Conservation (phyloP, 257 asterid species). For the Nicotiana obtusifolia region DNA sequence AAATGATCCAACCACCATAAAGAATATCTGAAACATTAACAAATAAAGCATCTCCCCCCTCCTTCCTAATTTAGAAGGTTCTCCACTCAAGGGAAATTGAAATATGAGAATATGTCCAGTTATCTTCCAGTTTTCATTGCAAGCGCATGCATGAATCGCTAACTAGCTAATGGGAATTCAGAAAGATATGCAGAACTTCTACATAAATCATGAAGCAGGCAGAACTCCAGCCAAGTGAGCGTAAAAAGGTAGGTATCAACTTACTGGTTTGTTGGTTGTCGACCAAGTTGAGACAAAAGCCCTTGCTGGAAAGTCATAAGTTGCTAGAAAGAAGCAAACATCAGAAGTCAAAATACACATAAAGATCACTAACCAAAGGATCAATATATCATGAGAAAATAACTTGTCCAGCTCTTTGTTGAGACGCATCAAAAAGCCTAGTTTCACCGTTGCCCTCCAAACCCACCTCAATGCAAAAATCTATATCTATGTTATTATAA, state of each 20-base stretch:
- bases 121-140: neutral
- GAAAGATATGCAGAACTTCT: neutral
- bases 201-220: neutral
- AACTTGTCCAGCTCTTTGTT: neutral
- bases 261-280: constrained; percentile 37
- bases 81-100: neutral
- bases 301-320: constrained; percentile 39
- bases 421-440: neutral
- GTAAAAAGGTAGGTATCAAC: constrained; percentile 7
- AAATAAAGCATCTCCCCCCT: neutral
- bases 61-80: neutral
- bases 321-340: constrained; percentile 29
- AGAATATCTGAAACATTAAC: neutral
- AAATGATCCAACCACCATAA: neutral
- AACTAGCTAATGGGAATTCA: neutral
- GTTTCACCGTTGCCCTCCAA: neutral
- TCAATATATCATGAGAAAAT: neutral
- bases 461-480: neutral
- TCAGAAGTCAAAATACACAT: neutral
- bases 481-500: neutral
- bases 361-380: neutral
- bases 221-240: neutral
- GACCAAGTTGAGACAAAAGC: constrained; percentile 42
- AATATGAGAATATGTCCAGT: neutral
- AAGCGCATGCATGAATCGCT: neutral